Evolutionary conservation across 2,329 filamentous ascomycete genomes (phyloP).

Genomic region (Ophiostoma ulmi): DNA sequence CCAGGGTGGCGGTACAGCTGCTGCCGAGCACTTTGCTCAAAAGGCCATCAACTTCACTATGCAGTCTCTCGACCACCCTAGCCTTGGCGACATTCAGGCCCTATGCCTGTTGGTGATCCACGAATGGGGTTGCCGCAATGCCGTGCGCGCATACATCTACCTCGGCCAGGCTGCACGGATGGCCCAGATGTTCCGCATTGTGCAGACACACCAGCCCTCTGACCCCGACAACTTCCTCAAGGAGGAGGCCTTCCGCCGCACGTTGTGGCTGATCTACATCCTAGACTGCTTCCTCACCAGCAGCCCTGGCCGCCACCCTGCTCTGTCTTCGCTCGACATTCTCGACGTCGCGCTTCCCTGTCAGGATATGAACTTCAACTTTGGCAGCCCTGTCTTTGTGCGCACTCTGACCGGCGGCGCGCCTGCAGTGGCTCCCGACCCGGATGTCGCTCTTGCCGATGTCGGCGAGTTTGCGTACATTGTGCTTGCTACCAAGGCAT

Average conservation of each 20-base stretch:
- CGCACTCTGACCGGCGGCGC: constrained; percentile 47
- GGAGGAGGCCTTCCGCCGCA: constrained; percentile 57
- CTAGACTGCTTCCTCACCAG: constrained; percentile 59
- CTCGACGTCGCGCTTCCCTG: constrained; percentile 54
- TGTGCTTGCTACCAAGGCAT: constrained; percentile 55
- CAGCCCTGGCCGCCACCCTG: constrained; percentile 55
- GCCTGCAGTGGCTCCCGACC: constrained; percentile 38
- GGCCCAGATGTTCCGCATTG: constrained; percentile 59
- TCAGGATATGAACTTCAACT: constrained; percentile 58
- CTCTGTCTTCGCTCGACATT: constrained; percentile 51
- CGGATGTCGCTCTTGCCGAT: constrained; percentile 41
- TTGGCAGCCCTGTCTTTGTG: constrained; percentile 55
- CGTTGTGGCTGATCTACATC: constrained; percentile 58
- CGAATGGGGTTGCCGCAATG: constrained; percentile 58
- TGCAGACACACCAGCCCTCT: constrained; percentile 47
- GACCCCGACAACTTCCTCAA: constrained; percentile 57
- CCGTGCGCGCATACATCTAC: constrained; percentile 59
- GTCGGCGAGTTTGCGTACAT: constrained; percentile 60
- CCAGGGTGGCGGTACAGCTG: constrained; percentile 46
- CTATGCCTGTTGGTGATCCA: constrained; percentile 58
- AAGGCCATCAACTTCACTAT: constrained; percentile 55
- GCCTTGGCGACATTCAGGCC: constrained; percentile 56
- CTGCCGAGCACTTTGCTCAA: constrained; percentile 54
- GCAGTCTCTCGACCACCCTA: constrained; percentile 55
- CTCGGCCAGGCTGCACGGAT: constrained; percentile 59